Evolutionary conservation across 306 rosid species (phyloP), one percentile per base, ranked within the genome.

Genomic region (Cercis canadensis): DNA sequence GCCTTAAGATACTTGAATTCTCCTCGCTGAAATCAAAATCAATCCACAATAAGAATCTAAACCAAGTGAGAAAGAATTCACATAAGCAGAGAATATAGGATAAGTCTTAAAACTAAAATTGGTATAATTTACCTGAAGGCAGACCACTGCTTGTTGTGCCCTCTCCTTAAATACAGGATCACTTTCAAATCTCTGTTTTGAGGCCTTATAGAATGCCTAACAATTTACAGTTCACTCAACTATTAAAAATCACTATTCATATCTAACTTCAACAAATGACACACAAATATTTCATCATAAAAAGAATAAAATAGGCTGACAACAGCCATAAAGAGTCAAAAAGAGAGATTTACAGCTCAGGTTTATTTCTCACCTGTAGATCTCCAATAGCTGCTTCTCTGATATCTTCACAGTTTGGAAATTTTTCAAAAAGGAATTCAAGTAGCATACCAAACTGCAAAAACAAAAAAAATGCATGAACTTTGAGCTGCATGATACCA

Each of bases 371-470:
- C 63, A 91, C 98, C 96, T 90, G 96, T 36, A 94, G 88, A 76
- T 94, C 98, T 80, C 95, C 97, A 62, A 94, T 80, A 56, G 88
- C 96, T 14, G 88, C 72, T 79, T 78, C 95, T 62, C 77, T 84
- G 66, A 83, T 89, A 67, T 91, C 82, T 70, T 90, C 95, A 51
- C 70, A 77, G 56, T 86, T 77, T 24, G 99, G 92, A 79, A 87
- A 87, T 14, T 72, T 94, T 71, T 91, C 96, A 67, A 89, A 94
- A 62, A 91, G 97, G 80, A 65, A 89, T 69, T 87, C 88, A 37
- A 94, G 89, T 85, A 94, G 79, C 99, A 94, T 94, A 33, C 97
- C 99, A 62, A 91, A 94, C 97, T 94, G 90, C 88, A 87, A 83
- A 76, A 65, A 62, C n/a, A n/a, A n/a, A n/a, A n/a, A n/a, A 79